Base-by-base conservation (phyloP, 805 yeast species). In the Ogataea glucozyma region DNA sequence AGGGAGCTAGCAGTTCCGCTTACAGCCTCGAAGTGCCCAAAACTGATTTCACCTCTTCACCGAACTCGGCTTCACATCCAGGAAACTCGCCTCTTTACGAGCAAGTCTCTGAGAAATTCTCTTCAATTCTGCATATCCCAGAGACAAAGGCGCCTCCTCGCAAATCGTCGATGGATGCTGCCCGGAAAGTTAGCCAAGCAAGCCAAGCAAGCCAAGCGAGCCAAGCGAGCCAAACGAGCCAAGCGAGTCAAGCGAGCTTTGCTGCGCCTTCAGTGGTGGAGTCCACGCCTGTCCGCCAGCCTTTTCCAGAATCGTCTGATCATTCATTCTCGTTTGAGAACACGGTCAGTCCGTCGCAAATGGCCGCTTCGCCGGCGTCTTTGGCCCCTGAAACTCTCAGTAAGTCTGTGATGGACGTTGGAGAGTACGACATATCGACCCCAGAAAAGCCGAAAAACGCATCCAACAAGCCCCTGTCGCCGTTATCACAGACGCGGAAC, bases 81-180 rank as follows among this genome's bases (percentile, higher is more conserved):
- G 46, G 22, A 4, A 26, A 38, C 3, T 53, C 59, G 13, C 58
- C 59, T 4, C 44, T 56, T 4, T 56, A 54, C 34, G 52, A 48
- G 12, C 50, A 50, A 17, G 59, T 52, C 1, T 44, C 53, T 3
- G 48, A 50, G 17, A 56, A 53, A 23, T 41, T 54, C 12, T 41
- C 52, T 3, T 41, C 52, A 3, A 41, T 54, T 16, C 14, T 54
- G 29, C 42, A 44, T 17, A 38, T 46, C 7, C 41, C 49, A 4
- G 55, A 51, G 7, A 35, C 44, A 4, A 27, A 21, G n/a, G 24
- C 29, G 3, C 20, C 23, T 21, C 6, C 21, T 10, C 20, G 19
- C 17, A 23, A 20, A 13, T 23, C 22, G 9, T 23, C 31, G 29
- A 13, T 24, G 24, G 26, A 21, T 17, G 10, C 26, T 5, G 10